These are phyloP conservation scores for Trichoderma sp. DNA, from an alignment of 2,329 filamentous ascomycete genomes.

Conservation along the genomic window DNA sequence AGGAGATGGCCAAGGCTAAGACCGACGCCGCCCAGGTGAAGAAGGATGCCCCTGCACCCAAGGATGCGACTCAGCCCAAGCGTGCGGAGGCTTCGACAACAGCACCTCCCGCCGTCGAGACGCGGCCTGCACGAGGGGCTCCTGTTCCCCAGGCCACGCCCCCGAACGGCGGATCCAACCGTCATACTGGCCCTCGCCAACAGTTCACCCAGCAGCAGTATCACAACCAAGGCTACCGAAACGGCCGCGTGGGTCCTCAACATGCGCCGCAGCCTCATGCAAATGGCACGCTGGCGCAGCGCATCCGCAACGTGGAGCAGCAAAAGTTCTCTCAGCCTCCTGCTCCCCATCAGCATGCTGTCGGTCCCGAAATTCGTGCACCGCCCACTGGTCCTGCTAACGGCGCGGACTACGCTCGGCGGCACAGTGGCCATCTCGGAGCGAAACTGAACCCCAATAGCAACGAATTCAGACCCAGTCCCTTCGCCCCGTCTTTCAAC, in stretches of 20 bases:
- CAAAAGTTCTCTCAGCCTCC: constrained; percentile 50
- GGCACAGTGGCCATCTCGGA: constrained; percentile 54
- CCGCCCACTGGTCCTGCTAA: constrained; percentile 74
- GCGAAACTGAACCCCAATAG: constrained; percentile 65
- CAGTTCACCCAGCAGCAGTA: constrained; percentile 50
- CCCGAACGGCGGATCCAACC: constrained; percentile 37
- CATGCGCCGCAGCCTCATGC: constrained; percentile 44
- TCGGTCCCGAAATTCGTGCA: constrained; percentile 65
- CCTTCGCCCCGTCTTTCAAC: constrained; percentile 78
- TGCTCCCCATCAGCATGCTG: constrained; percentile 49
- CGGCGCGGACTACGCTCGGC: constrained; percentile 55
- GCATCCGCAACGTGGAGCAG: constrained; percentile 54
- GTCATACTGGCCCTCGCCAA: constrained; percentile 52
- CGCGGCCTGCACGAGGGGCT: constrained; percentile 37
- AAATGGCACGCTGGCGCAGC: constrained; percentile 50
- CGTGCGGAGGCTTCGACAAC: constrained; percentile 28
- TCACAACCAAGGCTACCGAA: constrained; percentile 50
- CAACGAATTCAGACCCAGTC: constrained; percentile 82
- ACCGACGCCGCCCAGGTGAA: constrained; percentile 44
- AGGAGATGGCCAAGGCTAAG: constrained; percentile 62
- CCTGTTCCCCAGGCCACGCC: constrained; percentile 37
- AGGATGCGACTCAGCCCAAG: constrained; percentile 47
- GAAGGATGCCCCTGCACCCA: constrained; percentile 43
- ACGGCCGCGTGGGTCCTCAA: constrained; percentile 48
- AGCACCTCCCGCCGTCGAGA: constrained; percentile 27